Base-by-base conservation (phyloP, 2,329 filamentous ascomycete species). In the Dactylellina haptotyla region DNA sequence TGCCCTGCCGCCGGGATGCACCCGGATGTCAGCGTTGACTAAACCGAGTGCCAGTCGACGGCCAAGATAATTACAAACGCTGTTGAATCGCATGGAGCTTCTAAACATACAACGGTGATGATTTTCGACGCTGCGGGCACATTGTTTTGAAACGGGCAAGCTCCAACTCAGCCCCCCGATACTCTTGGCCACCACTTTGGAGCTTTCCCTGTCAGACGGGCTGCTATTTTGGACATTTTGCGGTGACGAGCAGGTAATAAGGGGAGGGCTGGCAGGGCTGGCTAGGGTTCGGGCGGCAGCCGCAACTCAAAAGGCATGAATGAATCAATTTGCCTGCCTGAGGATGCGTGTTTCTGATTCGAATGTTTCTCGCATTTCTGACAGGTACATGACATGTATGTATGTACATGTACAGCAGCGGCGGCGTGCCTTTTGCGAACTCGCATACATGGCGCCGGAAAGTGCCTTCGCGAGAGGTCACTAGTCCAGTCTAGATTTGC, bases 201-300 rank as follows among this genome's bases (percentile, higher is more conserved):
- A 45, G 37, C 58, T 9, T 51, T n/a, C 48, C 26, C 48, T 53
- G 48, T 53, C 59, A 25, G 46, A 45, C 46, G 26, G 59, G 25
- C 37, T 64, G 39, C 59, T 56, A 32, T 64, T 64, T 63, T 63
- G 58, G 58, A 63, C 50, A 23, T 26, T 63, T 37, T 23, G 41
- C 41, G n/a, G 23, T 10, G 9, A 20, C 32, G 6, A 30, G 25
- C 46, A 37, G 32, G 39, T 9, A 43, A 43, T 10, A 43, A 18
- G 16, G n/a, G n/a, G n/a, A n/a, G n/a, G 4, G 8, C n/a, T 43
- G 46, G 12, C 20, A 30, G 18, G 18, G 26, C 48, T 34, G 16
- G 26, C 16, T 30, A 30, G 46, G 46, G 46, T n/a, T 30, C 26
- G 41, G 43, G 48, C 48, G 48, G n/a, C 48, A 53, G 23, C 28